Percentiles rank a stretch among this genome's conserved stretches.
Evolutionary conservation across 169 alveolate species (phyloP).

Genomic region (Cryptosporidium muris): DNA sequence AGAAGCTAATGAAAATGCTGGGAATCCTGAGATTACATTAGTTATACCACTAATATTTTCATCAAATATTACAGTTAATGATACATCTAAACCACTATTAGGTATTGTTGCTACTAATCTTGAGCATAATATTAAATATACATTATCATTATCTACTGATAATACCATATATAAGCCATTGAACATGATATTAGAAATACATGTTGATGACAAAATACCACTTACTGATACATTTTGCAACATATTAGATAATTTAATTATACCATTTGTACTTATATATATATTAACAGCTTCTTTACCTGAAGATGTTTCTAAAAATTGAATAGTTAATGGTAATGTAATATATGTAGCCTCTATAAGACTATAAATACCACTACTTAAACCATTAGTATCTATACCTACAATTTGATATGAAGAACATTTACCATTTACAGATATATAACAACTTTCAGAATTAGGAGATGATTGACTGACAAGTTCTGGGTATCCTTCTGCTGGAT

Average conservation of each 20-base stretch:
- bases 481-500: slow-evolving; percentile 53
- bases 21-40: slow-evolving; percentile 11
- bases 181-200: slow-evolving; percentile 36
- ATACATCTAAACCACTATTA: slow-evolving; percentile 19
- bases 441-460: slow-evolving; percentile 48
- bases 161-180: slow-evolving; percentile 41
- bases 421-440: slow-evolving; percentile 36
- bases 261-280: no score
- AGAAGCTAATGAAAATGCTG: slow-evolving; percentile 27
- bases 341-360: slow-evolving; percentile 14
- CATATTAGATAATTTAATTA: no score
- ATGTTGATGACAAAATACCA: slow-evolving; percentile 19
- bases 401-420: slow-evolving; percentile 34
- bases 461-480: slow-evolving; percentile 32
- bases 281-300: no score
- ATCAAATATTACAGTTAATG: slow-evolving; percentile 7
- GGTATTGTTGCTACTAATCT: slow-evolving; percentile 15
- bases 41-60: slow-evolving; percentile 7
- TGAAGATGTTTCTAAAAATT: not conserved
- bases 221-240: not conserved
- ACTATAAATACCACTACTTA: slow-evolving; percentile 13
- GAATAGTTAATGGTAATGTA: slow-evolving; percentile 32
- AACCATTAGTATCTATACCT: slow-evolving; percentile 44
- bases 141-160: not conserved
- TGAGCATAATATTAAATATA: slow-evolving; percentile 34